Conservation (phyloP, 768 basidiomycete genomes). For the Coprinopsis cinerea region DNA sequence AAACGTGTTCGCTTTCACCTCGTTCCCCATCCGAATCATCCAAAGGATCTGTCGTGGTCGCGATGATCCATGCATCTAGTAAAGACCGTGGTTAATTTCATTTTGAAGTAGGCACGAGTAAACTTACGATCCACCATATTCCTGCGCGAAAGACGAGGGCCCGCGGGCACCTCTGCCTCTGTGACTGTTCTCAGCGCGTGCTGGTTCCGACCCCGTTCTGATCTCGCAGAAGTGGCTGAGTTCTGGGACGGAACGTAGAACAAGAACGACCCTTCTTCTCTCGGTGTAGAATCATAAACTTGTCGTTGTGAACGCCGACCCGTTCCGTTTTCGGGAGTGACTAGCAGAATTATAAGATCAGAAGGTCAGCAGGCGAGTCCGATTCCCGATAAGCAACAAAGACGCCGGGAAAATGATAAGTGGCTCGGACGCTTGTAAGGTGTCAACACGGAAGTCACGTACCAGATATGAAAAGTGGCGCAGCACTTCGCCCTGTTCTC, state of each 20-base stretch:
- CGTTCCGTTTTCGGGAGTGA: conserved; percentile 24
- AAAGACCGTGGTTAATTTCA: conserved; percentile 8
- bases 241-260: conserved; percentile 42
- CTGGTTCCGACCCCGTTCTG: background rate
- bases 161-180: background rate
- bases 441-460: background rate
- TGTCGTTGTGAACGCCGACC: conserved; percentile 32
- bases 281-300: conserved; percentile 33
- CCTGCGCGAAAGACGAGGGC: conserved; percentile 20
- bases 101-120: background rate
- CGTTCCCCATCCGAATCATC: conserved; percentile 67
- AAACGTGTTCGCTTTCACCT: conserved; percentile 52
- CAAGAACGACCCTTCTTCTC: conserved; percentile 42
- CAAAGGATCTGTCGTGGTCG: conserved; percentile 58
- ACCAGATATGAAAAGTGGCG: conserved; percentile 46
- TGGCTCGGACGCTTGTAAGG: no score
- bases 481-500: conserved; percentile 32
- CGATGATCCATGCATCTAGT: conserved; percentile 70
- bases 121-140: conserved; percentile 44
- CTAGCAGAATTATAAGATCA: conserved; percentile 3
- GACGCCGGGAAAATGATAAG: no score
- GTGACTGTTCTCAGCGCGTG: background rate
- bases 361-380: no score
- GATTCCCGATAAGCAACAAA: no score
- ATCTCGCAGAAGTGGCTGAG: background rate